Percentiles rank a stretch among this genome's conserved stretches.
phyloP scores from a whole-genome alignment of 192 early-diverging fungal species.

The Chytriomyces confervae region DNA sequence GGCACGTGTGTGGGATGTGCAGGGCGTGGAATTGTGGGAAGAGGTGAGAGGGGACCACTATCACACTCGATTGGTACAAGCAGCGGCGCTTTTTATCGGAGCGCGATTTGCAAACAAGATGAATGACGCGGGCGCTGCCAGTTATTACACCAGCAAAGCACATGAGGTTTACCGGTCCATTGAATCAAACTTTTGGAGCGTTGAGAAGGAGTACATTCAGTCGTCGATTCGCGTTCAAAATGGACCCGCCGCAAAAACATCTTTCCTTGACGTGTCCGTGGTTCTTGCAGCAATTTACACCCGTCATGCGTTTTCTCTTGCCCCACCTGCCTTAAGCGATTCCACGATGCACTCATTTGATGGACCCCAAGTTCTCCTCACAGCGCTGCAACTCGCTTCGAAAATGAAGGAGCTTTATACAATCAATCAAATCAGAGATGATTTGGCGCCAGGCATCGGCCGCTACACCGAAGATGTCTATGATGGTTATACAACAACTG shows the following conservation, averaged over 20 bases:
- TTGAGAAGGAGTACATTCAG: conserved; percentile 23
- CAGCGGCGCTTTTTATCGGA: conserved; percentile 62
- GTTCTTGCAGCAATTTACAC: conserved; percentile 60
- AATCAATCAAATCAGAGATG: conserved; percentile 49
- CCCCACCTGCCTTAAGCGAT: neutral
- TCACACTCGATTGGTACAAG: conserved; percentile 71
- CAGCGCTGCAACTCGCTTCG: conserved; percentile 9
- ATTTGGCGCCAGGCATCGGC: conserved; percentile 65
- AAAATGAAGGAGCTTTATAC: conserved; percentile 48
- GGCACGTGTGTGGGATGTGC: conserved; percentile 50
- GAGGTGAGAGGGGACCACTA: conserved; percentile 73
- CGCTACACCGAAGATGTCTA: conserved; percentile 82
- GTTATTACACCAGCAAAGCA: neutral
- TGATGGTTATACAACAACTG: conserved; percentile 56
- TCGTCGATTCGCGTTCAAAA: conserved; percentile 41
- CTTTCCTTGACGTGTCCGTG: conserved; percentile 65
- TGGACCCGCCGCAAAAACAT: conserved; percentile 54
- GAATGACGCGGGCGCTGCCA: conserved; percentile 35
- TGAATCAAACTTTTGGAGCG: conserved; percentile 56
- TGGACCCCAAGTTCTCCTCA: conserved; percentile 12
- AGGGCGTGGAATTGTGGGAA: conserved; percentile 71
- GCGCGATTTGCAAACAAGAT: conserved; percentile 52
- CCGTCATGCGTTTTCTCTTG: neutral
- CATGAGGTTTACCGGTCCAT: neutral
- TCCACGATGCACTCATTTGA: neutral